Evolutionary conservation across 345 rosid genomes (phyloP).

Genomic region (Nasturtium officinale): DNA sequence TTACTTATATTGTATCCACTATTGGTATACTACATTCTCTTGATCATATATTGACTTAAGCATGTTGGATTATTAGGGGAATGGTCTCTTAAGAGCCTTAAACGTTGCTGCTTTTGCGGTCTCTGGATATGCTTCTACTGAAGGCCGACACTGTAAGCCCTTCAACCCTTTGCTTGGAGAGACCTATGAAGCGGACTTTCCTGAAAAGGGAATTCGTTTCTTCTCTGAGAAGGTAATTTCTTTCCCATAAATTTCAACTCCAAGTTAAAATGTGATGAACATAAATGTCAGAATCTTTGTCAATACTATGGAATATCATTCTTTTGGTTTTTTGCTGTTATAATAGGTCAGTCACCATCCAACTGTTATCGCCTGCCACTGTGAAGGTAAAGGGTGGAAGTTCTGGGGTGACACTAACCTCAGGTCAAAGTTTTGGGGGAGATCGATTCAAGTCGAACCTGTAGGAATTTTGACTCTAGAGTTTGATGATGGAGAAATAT

Average conservation of each 20-base stretch:
- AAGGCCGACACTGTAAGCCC: conserved; percentile 97
- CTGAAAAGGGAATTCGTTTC: conserved; percentile 87
- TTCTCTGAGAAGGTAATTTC: conserved; percentile 91
- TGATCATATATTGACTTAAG: conserved; percentile 24
- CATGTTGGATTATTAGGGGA: conserved; percentile 59
- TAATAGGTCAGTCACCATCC: conserved; percentile 98
- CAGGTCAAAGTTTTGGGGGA: conserved; percentile 95
- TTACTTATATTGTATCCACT: not conserved
- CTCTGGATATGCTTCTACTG: conserved; percentile 95
- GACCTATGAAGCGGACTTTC: conserved; percentile 95
- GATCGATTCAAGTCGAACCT: conserved; percentile 97
- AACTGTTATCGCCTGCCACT: conserved; percentile 92
- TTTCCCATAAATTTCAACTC: not conserved
- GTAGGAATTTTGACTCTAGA: conserved; percentile 80
- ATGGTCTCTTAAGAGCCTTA: conserved; percentile 71
- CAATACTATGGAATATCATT: conserved; percentile 6
- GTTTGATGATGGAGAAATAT: conserved; percentile 96
- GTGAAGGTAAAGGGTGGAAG: conserved; percentile 98
- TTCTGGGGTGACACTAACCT: conserved; percentile 97
- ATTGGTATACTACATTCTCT: conserved; percentile 1
- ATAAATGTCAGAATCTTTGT: not conserved
- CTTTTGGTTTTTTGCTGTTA: conserved; percentile 23
- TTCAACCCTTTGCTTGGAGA: conserved; percentile 96
- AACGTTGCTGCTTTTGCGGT: conserved; percentile 96
- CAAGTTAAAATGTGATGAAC: conserved; percentile 6